phyloP scores from a whole-genome alignment of 1,139 yeast species.

The Candida dubliniensis region DNA sequence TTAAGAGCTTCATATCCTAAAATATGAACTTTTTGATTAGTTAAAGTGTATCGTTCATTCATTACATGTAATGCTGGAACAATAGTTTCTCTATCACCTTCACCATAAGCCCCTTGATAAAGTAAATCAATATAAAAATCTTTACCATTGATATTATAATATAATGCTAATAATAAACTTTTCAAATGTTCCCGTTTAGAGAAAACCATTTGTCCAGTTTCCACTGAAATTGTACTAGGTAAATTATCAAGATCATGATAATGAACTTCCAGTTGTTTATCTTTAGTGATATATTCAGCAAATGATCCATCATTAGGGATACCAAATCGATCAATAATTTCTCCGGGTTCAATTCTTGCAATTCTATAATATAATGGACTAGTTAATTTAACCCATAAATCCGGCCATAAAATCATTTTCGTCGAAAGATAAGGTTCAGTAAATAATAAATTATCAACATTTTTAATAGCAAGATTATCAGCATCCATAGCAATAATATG shows the following conservation, averaged over 20 bases:
- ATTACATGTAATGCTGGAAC: constrained; percentile 40
- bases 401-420: constrained; percentile 41
- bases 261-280: constrained; percentile 20
- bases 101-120: constrained; percentile 40
- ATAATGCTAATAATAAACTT: constrained; percentile 30
- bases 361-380: constrained; percentile 38
- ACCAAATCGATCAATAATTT: constrained; percentile 30
- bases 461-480: constrained; percentile 34
- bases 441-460: constrained; percentile 29
- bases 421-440: constrained; percentile 28
- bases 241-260: constrained; percentile 37
- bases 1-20: constrained; percentile 26
- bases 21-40: constrained; percentile 23
- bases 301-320: constrained; percentile 27
- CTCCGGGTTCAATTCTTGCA: constrained; percentile 33
- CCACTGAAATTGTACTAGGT: constrained; percentile 30
- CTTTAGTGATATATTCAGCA: constrained; percentile 21
- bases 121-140: constrained; percentile 30
- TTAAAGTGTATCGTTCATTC: constrained; percentile 35
- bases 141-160: constrained; percentile 33
- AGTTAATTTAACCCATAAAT: constrained; percentile 37
- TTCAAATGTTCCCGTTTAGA: constrained; percentile 33
- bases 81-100: constrained; percentile 42
- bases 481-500: constrained; percentile 36
- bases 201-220: constrained; percentile 39